A percentile compares a stretch with the other conserved stretches of the same genome.
These are phyloP conservation scores for Amoebophrya sp. DNA, from an alignment of 169 alveolate species.

Conservation along the genomic window DNA sequence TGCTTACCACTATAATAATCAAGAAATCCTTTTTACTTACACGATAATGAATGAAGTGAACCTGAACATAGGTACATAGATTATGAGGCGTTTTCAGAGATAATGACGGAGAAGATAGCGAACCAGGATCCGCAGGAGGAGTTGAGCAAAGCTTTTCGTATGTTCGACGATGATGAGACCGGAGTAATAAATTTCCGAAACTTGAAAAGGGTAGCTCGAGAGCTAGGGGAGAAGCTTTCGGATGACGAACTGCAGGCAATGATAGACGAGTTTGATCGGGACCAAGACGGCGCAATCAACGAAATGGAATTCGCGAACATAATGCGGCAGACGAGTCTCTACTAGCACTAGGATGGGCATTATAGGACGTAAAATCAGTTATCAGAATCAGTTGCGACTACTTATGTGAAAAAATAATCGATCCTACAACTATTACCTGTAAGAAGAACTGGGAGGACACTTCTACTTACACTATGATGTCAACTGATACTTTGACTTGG, in stretches of 20 bases:
- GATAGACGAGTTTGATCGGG: slow-evolving; percentile 95
- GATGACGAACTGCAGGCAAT: slow-evolving; percentile 96
- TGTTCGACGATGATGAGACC: slow-evolving; percentile 89
- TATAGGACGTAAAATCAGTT: background rate
- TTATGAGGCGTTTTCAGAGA: background rate
- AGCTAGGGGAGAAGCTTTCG: slow-evolving; percentile 89
- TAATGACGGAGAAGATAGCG: slow-evolving; percentile 68
- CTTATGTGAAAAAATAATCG: background rate
- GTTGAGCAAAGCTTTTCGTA: slow-evolving; percentile 83
- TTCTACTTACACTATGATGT: background rate
- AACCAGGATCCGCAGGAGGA: slow-evolving; percentile 94
- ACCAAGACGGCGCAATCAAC: slow-evolving; percentile 87
- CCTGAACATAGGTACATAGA: background rate
- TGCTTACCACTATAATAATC: no score
- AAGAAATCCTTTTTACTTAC: no score
- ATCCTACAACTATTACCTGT: no score
- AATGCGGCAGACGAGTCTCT: slow-evolving; percentile 52
- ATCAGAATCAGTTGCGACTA: background rate
- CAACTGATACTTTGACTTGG: background rate
- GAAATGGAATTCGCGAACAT: slow-evolving; percentile 45
- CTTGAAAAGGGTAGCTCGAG: slow-evolving; percentile 89
- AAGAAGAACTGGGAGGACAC: no score
- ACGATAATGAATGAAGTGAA: no score
- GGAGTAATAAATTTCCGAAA: slow-evolving; percentile 85
- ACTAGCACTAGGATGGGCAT: background rate